Evolutionary conservation across 129 eudicot genomes (phyloP).

Genomic region (Logfia minima): DNA sequence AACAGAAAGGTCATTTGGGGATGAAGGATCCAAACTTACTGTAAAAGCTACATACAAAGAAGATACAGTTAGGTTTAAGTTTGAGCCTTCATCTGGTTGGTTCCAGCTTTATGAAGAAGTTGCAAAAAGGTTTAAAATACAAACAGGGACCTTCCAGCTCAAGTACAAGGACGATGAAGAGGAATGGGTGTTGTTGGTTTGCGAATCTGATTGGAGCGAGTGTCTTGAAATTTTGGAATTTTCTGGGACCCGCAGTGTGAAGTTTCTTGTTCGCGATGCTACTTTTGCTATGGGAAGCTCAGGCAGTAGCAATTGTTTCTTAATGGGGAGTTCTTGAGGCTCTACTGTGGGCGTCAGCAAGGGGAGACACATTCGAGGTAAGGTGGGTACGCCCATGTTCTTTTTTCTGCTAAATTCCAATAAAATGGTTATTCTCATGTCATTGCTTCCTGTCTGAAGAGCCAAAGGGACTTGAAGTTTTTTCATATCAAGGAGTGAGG

Average conservation of each 20-base stretch:
- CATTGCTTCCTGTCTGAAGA: conserved; percentile 27
- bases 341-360: not conserved
- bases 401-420: conserved; percentile 18
- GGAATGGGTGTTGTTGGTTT: conserved; percentile 90
- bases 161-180: conserved; percentile 85
- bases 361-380: not conserved
- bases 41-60: conserved; percentile 75
- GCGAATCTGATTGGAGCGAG: conserved; percentile 73
- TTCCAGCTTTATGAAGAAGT: conserved; percentile 80
- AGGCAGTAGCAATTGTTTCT: conserved; percentile 59
- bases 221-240: conserved; percentile 76
- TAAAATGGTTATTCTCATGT: conserved; percentile 33
- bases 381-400: conserved; percentile 1
- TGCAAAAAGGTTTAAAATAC: conserved; percentile 74
- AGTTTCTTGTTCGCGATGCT: conserved; percentile 63
- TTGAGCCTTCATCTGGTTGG: conserved; percentile 61
- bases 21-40: conserved; percentile 51
- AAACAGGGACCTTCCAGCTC: conserved; percentile 70
- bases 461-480: conserved; percentile 8
- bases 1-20: conserved; percentile 31
- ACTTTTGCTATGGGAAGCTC: conserved; percentile 54
- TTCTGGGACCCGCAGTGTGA: conserved; percentile 64
- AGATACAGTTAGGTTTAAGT: conserved; percentile 74
- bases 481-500: conserved; percentile 16
- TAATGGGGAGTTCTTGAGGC: conserved; percentile 38